Conservation (phyloP, 305 asterid species). For the Fraxinus sp. region DNA sequence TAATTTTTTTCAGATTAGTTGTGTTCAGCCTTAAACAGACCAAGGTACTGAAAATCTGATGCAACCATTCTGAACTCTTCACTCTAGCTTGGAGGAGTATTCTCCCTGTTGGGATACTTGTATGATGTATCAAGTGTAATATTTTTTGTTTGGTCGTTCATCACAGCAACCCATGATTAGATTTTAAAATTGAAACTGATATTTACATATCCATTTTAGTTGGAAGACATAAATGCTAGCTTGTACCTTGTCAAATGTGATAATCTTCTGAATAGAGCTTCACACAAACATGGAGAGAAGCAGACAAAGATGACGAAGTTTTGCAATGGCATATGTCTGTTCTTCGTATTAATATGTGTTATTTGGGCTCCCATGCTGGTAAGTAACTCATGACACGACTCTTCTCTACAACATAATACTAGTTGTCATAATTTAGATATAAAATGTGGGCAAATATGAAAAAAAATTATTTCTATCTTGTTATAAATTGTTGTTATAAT, state of each 20-base stretch:
- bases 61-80: background rate
- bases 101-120: background rate
- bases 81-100: background rate
- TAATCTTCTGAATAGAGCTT: slow-evolving; percentile 84
- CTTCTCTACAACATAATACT: slow-evolving; percentile 13
- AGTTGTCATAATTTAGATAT: background rate
- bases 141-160: background rate
- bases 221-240: slow-evolving; percentile 99
- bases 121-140: background rate
- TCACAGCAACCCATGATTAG: slow-evolving; percentile 4
- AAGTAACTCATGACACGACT: slow-evolving; percentile 33
- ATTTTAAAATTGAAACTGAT: slow-evolving; percentile 27
- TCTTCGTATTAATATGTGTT: slow-evolving; percentile 82
- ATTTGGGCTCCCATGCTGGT: slow-evolving; percentile 99
- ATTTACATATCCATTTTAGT: slow-evolving; percentile 47
- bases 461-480: background rate
- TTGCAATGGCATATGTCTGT: slow-evolving; percentile 90
- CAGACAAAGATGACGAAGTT: slow-evolving; percentile 90
- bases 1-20: background rate
- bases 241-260: slow-evolving; percentile 97
- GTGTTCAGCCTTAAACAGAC: background rate
- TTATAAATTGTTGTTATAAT: background rate
- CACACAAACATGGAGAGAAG: slow-evolving; percentile 82
- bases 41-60: background rate
- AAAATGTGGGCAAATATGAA: background rate